A percentile compares a stretch with the other conserved stretches of the same genome.
Conservation (phyloP, 306 rosid genomes). For the Trifolium repens region DNA sequence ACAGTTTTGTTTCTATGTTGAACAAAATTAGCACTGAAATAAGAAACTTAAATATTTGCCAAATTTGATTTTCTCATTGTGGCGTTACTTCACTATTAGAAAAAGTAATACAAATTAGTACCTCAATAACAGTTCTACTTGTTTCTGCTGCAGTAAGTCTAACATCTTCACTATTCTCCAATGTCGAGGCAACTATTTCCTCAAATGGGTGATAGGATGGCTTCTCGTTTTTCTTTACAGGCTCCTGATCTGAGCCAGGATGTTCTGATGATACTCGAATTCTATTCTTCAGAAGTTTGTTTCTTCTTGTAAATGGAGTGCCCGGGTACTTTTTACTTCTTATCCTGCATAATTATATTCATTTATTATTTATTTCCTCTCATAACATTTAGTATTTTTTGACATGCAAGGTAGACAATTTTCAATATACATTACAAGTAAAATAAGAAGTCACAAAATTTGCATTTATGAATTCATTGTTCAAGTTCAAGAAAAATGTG, state of each 20-base stretch:
- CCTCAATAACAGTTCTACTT: constrained; percentile 90
- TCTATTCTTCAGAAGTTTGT: constrained; percentile 55
- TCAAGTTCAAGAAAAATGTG: constrained; percentile 22
- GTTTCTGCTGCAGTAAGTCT: constrained; percentile 80
- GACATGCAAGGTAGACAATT: constrained; percentile 31
- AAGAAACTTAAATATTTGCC: constrained; percentile 22
- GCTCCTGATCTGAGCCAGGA: constrained; percentile 75
- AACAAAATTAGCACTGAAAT: constrained; percentile 27
- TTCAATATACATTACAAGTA: background rate
- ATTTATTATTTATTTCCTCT: constrained; percentile 14
- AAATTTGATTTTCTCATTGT: constrained; percentile 24
- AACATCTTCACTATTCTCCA: constrained; percentile 62
- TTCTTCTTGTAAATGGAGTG: constrained; percentile 54
- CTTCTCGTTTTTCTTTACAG: constrained; percentile 65
- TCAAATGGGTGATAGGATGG: constrained; percentile 90
- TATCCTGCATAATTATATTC: constrained; percentile 56
- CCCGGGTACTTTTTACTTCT: constrained; percentile 49
- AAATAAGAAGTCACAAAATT: constrained; percentile 22
- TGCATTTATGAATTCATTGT: constrained; percentile 19
- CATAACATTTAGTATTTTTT: background rate
- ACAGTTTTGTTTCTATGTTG: background rate
- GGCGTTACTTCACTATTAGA: constrained; percentile 20
- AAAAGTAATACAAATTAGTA: constrained; percentile 44
- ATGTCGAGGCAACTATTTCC: constrained; percentile 59
- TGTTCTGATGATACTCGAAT: constrained; percentile 67